Evolutionary conservation across 2,329 filamentous ascomycete species (phyloP).

Genomic region (Fusarium pininemorale): DNA sequence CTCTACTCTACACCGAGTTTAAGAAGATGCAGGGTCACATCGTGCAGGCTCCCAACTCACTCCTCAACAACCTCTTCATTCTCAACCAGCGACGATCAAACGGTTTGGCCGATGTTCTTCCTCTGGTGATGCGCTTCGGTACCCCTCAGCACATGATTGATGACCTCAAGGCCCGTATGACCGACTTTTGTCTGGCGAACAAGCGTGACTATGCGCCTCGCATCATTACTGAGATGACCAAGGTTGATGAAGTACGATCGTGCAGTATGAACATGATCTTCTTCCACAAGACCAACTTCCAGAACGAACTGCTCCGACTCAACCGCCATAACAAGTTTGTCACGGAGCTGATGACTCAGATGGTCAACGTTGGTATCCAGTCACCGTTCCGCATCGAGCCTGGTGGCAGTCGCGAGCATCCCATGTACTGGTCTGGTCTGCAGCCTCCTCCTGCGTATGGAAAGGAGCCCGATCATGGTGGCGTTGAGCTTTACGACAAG

Average conservation of each 20-base stretch:
- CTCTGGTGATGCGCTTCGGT: slow-evolving; percentile 87
- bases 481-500: slow-evolving; percentile 18
- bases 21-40: slow-evolving; percentile 99
- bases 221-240: slow-evolving; percentile 84
- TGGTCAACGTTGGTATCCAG: slow-evolving; percentile 86
- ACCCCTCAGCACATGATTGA: slow-evolving; percentile 87
- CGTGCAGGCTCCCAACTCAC: slow-evolving; percentile 93
- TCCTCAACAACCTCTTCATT: slow-evolving; percentile 92
- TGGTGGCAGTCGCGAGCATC: slow-evolving; percentile 74
- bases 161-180: slow-evolving; percentile 78
- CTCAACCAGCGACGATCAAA: slow-evolving; percentile 93
- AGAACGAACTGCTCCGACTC: slow-evolving; percentile 91
- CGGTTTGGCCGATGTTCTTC: slow-evolving; percentile 84
- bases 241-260: slow-evolving; percentile 83
- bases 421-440: slow-evolving; percentile 63
- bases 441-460: slow-evolving; percentile 49
- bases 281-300: slow-evolving; percentile 97
- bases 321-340: slow-evolving; percentile 95
- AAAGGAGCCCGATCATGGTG: slow-evolving; percentile 37
- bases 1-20: slow-evolving; percentile 93
- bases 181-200: slow-evolving; percentile 84
- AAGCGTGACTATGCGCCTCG: slow-evolving; percentile 90
- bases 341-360: slow-evolving; percentile 86
- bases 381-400: slow-evolving; percentile 71
- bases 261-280: slow-evolving; percentile 93